Conservation (phyloP, 345 rosid species). For the Eucalyptus curtisii region DNA sequence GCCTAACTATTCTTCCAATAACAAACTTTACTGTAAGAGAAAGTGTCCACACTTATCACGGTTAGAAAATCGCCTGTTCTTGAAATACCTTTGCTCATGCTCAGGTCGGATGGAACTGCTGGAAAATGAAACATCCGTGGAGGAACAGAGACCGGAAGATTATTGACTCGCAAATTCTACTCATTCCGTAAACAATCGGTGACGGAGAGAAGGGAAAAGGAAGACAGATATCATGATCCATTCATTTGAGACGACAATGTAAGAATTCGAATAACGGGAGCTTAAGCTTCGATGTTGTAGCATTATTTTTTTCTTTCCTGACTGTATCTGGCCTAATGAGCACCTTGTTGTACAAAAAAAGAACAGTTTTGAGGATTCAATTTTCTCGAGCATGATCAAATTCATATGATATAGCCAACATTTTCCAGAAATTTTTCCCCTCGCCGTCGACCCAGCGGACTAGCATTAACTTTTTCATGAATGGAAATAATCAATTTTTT, state of each 20-base stretch:
- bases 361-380: neutral
- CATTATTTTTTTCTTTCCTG: neutral
- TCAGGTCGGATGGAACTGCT: slow-evolving; percentile 69
- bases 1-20: neutral
- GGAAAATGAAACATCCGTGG: slow-evolving; percentile 36
- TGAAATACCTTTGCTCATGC: neutral
- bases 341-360: neutral
- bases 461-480: neutral
- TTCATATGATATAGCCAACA: neutral
- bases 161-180: slow-evolving; percentile 3
- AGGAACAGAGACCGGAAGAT: slow-evolving; percentile 33
- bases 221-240: neutral
- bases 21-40: neutral
- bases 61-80: neutral
- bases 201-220: neutral
- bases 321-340: neutral
- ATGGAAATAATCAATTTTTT: neutral
- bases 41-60: neutral
- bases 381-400: neutral
- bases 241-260: neutral
- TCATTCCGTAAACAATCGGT: neutral
- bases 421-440: neutral
- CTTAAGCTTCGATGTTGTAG: neutral
- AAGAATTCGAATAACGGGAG: neutral
- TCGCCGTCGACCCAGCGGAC: neutral